phyloP scores from a whole-genome alignment of 1,284 basidiomycete species.

The Vanrija sp. region DNA sequence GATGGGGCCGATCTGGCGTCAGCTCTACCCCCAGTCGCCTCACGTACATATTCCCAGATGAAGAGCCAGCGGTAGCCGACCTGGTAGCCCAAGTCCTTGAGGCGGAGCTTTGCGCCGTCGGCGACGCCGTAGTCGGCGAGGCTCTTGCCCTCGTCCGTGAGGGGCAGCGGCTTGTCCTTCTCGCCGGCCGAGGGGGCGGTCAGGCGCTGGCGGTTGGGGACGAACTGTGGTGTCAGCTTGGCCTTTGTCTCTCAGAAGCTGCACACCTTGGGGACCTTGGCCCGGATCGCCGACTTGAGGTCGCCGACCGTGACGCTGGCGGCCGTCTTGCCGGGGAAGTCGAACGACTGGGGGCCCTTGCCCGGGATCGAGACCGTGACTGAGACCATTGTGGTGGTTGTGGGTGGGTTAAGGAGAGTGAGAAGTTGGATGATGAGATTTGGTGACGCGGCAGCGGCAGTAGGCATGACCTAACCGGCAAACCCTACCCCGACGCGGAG shows the following conservation, averaged over 20 bases:
- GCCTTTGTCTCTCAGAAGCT: not conserved
- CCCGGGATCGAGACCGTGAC: conserved; percentile 56
- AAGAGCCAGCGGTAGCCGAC: conserved; percentile 81
- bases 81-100: conserved; percentile 87
- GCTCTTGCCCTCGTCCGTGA: conserved; percentile 61
- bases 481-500: not conserved
- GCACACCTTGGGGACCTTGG: conserved; percentile 53
- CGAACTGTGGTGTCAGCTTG: conserved; percentile 55
- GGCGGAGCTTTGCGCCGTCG: conserved; percentile 58
- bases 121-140: conserved; percentile 58
- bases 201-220: conserved; percentile 67
- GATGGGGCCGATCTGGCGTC: conserved; percentile 72
- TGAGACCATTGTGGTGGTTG: conserved; percentile 55
- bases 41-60: conserved; percentile 81
- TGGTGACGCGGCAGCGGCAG: not conserved
- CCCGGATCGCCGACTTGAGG: conserved; percentile 48
- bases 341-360: conserved; percentile 59
- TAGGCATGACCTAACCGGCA: too few relatives aligned
- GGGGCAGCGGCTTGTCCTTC: conserved; percentile 50
- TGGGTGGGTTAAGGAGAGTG: not conserved
- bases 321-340: conserved; percentile 53
- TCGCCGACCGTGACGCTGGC: conserved; percentile 49
- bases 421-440: not conserved
- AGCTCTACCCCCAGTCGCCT: not conserved
- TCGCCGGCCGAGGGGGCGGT: conserved; percentile 40